Base-by-base conservation (phyloP, 192 early-diverging fungal genomes). In the Gaertneriomyces sp. region DNA sequence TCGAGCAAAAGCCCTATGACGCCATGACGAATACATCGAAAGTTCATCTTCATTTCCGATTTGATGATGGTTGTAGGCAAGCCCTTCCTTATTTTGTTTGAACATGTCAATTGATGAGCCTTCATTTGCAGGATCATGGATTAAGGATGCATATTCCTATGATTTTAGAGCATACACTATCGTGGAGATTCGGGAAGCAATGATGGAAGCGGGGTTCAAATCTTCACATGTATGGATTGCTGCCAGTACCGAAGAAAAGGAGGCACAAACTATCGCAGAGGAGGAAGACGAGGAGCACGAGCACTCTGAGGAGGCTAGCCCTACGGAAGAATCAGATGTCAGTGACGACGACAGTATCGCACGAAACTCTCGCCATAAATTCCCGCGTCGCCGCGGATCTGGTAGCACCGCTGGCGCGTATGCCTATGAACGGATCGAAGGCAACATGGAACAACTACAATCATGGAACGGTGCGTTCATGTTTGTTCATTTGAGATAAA, bases 131-230 rank as follows among this genome's bases (percentile, higher is more conserved):
- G 66, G 67, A 3, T 77, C 77, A 9, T 69, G 74, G 70, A 54
- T 77, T 3, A 68, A 66, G 41, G 45, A 72, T 44, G 73, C 66
- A n/a, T 81, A 72, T 45, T 49, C 68, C 0, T 81, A 81, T 64
- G 56, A 43, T 33, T 79, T 81, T 45, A 58, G 77, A 6, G 58
- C 73, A 6, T 81, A 81, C 42, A 63, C 73, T 10, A 47, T 79
- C 4, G 60, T 64, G 9, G 80, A 81, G 60, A 51, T 81, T n/a
- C 66, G 53, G 19, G 80, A 81, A 57, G 80, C 80, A 3, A 76
- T 81, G 80, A 17, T 76, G n/a, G 80, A 81, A 44, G 74, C 80
- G 0, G 77, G 80, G 38, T 81, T 81, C 59, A 42, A 59, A 14
- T 19, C 41, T 33, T 75, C 76, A 6, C 61, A 71, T 43, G 58